Evolutionary conservation across 2,329 filamentous ascomycete genomes (phyloP).

Genomic region (Trichoderma citrinoviride): DNA sequence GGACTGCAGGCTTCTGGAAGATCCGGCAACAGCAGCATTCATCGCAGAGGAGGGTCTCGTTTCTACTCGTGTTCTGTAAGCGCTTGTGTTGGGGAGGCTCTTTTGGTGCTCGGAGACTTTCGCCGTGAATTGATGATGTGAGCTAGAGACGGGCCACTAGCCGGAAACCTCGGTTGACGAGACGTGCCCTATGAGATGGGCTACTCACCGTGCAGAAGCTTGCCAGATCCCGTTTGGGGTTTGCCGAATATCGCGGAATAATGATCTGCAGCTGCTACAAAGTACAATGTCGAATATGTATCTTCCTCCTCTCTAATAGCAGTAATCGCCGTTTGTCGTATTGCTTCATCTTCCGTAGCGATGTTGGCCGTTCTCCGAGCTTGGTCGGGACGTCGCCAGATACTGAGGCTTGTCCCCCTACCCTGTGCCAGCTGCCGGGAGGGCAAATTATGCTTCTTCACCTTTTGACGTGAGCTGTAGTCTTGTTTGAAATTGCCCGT

Average conservation of each 20-base stretch:
- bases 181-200: not conserved
- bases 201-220: not conserved
- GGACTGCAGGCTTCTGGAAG: conserved; percentile 14
- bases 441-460: not conserved
- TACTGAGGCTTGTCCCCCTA: not conserved
- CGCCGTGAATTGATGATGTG: not conserved
- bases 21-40: not conserved
- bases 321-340: too few species aligned
- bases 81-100: not conserved
- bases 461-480: not conserved
- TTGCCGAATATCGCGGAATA: too few species aligned
- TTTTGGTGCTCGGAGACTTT: conserved; percentile 8
- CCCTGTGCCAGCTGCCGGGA: not conserved
- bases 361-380: too few species aligned
- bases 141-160: not conserved
- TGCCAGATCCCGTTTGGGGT: not conserved
- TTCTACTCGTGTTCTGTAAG: conserved; percentile 11
- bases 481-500: not conserved
- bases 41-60: not conserved
- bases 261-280: too few species aligned
- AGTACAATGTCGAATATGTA: too few species aligned
- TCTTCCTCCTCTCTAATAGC: too few species aligned
- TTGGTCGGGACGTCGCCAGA: not conserved
- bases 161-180: conserved; percentile 8
- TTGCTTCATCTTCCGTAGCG: too few species aligned